phyloP scores from a whole-genome alignment of 2,329 filamentous ascomycete genomes.

The Cordyceps farinosa region DNA sequence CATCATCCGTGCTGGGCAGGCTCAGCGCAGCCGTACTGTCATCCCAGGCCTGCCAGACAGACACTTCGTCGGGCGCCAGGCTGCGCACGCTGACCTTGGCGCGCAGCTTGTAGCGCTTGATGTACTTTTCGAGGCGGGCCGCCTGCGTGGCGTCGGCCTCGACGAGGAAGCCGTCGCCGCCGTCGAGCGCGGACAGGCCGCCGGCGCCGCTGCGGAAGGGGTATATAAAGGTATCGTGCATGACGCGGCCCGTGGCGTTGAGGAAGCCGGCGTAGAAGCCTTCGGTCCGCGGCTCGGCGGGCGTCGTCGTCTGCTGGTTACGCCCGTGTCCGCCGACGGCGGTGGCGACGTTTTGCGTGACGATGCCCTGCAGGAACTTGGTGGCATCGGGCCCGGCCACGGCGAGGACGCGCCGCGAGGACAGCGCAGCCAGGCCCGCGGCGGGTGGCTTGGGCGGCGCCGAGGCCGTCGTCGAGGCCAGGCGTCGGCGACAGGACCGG shows the following conservation, averaged over 20 bases:
- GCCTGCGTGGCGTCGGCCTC: slow-evolving; percentile 75
- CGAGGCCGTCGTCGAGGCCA: slow-evolving; percentile 25
- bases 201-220: slow-evolving; percentile 40
- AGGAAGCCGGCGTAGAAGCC: slow-evolving; percentile 82
- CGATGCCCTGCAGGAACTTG: slow-evolving; percentile 82
- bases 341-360: slow-evolving; percentile 58
- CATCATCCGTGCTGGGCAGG: background rate
- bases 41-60: slow-evolving; percentile 74
- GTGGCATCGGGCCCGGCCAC: slow-evolving; percentile 75
- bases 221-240: slow-evolving; percentile 91
- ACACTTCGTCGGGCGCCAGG: slow-evolving; percentile 60
- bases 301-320: background rate
- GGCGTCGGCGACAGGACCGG: slow-evolving; percentile 31
- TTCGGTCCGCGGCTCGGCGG: slow-evolving; percentile 31
- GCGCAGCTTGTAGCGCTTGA: slow-evolving; percentile 82
- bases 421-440: slow-evolving; percentile 53
- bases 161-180: slow-evolving; percentile 56
- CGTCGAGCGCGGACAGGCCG: slow-evolving; percentile 21
- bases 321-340: slow-evolving; percentile 26
- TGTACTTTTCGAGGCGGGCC: slow-evolving; percentile 60
- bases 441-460: slow-evolving; percentile 38
- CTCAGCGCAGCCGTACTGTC: slow-evolving; percentile 32
- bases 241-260: slow-evolving; percentile 76
- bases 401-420: slow-evolving; percentile 74
- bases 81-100: slow-evolving; percentile 70